phyloP scores from a whole-genome alignment of 2,329 filamentous ascomycete genomes.

The Calonectria hawksworthii region DNA sequence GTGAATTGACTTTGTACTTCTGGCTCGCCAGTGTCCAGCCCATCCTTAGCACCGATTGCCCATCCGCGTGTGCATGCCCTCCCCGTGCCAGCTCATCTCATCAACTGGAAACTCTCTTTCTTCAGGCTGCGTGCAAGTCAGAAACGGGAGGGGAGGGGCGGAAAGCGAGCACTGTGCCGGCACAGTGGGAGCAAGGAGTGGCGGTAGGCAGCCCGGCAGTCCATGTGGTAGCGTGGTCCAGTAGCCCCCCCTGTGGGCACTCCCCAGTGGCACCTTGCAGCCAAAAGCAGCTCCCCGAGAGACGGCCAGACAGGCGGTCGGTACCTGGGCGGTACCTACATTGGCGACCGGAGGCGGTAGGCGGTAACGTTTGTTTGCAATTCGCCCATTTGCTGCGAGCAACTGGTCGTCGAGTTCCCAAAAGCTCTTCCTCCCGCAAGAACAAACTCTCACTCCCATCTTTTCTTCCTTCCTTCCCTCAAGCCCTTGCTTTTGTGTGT shows the following conservation, averaged over 20 bases:
- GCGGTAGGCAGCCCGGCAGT: constrained; percentile 13
- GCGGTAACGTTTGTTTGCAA: constrained; percentile 12
- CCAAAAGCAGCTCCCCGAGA: constrained; percentile 1
- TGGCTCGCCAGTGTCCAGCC: not conserved
- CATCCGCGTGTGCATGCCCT: not conserved
- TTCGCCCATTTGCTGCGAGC: constrained; percentile 3
- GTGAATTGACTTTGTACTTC: constrained; percentile 5
- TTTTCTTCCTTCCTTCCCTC: constrained; percentile 26
- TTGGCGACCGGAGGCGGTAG: constrained; percentile 5
- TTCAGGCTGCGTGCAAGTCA: not conserved
- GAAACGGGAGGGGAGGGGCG: not conserved
- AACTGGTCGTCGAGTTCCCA: not conserved
- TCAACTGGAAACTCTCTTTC: not conserved
- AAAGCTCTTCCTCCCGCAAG: constrained; percentile 4
- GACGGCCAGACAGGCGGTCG: constrained; percentile 12
- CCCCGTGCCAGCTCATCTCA: not conserved
- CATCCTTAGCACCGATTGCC: not conserved
- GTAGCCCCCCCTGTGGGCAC: constrained; percentile 2
- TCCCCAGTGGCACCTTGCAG: constrained; percentile 11
- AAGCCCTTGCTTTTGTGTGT: constrained; percentile 21
- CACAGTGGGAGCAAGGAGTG: constrained; percentile 1
- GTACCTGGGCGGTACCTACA: constrained; percentile 13
- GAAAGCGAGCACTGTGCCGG: not conserved
- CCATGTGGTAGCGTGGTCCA: constrained; percentile 4
- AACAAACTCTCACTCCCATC: constrained; percentile 28